Conservation (phyloP, 2,329 filamentous ascomycete species). For the Aureobasidium lini region DNA sequence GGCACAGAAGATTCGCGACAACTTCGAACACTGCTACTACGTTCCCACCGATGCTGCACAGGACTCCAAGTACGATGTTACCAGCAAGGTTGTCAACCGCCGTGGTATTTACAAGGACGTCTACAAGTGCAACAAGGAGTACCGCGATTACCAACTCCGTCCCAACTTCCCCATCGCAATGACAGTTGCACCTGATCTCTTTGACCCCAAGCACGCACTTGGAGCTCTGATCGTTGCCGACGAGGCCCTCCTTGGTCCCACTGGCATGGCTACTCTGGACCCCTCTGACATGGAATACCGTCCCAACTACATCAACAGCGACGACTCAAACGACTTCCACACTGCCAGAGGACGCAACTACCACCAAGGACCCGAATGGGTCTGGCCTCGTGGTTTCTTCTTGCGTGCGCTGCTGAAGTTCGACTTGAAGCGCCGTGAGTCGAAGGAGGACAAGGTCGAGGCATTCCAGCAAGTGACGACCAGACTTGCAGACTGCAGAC, state of each 20-base stretch:
- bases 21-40: constrained; percentile 91
- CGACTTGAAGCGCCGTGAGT: constrained; percentile 65
- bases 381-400: constrained; percentile 97
- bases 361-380: constrained; percentile 95
- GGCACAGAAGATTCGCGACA: constrained; percentile 70
- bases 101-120: constrained; percentile 97
- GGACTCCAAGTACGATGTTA: constrained; percentile 72
- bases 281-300: constrained; percentile 88
- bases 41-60: constrained; percentile 64
- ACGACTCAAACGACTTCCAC: constrained; percentile 84
- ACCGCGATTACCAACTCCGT: constrained; percentile 94
- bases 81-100: constrained; percentile 72
- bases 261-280: constrained; percentile 93
- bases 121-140: constrained; percentile 88
- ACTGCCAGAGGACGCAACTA: constrained; percentile 95
- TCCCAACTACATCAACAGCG: constrained; percentile 89
- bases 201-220: constrained; percentile 70
- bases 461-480: constrained; percentile 91
- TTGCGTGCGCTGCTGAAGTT: constrained; percentile 86
- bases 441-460: constrained; percentile 65
- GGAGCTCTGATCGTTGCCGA: constrained; percentile 75
- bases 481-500: constrained; percentile 73
- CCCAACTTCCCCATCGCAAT: constrained; percentile 94
- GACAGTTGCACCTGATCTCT: constrained; percentile 84
- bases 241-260: constrained; percentile 64